Evolutionary conservation across 2,329 filamentous ascomycete genomes (phyloP), one percentile per base, ranked within the genome.

Genomic region (Pseudogymnoascus sp.): DNA sequence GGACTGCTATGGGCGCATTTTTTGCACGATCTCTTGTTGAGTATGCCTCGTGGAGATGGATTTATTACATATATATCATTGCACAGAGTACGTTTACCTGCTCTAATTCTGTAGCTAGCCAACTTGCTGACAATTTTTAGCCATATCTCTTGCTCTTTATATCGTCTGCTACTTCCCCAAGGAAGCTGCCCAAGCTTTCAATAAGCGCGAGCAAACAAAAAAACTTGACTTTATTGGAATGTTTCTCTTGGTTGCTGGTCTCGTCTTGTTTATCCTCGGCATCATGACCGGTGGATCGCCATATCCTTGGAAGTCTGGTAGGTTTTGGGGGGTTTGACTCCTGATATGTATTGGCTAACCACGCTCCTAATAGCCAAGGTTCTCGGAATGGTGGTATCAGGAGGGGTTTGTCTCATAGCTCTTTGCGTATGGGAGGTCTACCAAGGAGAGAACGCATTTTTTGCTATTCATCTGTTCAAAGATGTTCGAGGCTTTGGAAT

Each of bases 111-210:
- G 14, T n/a, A 16, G 37, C 14, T 40, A 6, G n/a, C 5, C n/a
- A 40, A 40, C 75, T n/a, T 7, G 18, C 46, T 31, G n/a, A 40
- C 37, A 40, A n/a, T 75, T 28, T 21, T 71, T 72, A 49, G 71
- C 69, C 3, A 68, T 75, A 4, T 70, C 75, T n/a, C 72, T 75
- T 56, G 67, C 74, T 28, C 67, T 75, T 2, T 67, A 75, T 16
- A 73, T 73, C 64, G 53, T 77, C 64, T 78, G 76, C 66, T 79
- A 79, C 65, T 72, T 77, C 1, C 75, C 77, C 64, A 75, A 75
- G 36, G 67, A 40, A 40, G 37, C 37, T 40, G 37, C 37, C 37
- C 37, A 16, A 16, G 37, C 37, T 8, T 40, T 40, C 3, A 40
- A 40, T 40, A 16, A 40, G 37, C 37, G 37, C 70, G 37, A 76